Evolutionary conservation across 768 basidiomycete genomes (phyloP).

Genomic region (Strobilomyces dryophilus): DNA sequence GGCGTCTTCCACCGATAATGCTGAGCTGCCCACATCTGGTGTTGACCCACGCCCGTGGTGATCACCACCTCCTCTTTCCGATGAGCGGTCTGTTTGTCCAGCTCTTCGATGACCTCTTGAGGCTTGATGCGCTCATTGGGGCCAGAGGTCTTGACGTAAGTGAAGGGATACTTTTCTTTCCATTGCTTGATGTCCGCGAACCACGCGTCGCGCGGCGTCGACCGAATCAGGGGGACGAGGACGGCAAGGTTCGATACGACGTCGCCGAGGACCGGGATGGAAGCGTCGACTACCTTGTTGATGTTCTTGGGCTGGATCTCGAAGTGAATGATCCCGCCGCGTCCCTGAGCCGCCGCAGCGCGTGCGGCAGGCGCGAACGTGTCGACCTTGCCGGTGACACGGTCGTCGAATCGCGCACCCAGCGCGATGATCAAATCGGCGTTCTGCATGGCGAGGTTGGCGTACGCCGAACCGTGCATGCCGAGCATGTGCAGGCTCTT

Average conservation of each 20-base stretch:
- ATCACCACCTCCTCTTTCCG: slow-evolving; percentile 86
- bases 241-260: slow-evolving; percentile 78
- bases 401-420: slow-evolving; percentile 95
- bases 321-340: slow-evolving; percentile 98
- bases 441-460: slow-evolving; percentile 95
- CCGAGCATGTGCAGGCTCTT: slow-evolving; percentile 95
- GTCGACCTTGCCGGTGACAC: slow-evolving; percentile 89
- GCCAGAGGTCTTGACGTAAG: slow-evolving; percentile 58
- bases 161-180: slow-evolving; percentile 91
- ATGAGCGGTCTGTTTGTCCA: slow-evolving; percentile 73
- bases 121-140: slow-evolving; percentile 81
- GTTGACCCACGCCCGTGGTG: slow-evolving; percentile 95
- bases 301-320: slow-evolving; percentile 98
- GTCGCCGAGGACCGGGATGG: slow-evolving; percentile 91
- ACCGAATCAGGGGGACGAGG: slow-evolving; percentile 75
- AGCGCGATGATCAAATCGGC: slow-evolving; percentile 98
- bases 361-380: slow-evolving; percentile 88
- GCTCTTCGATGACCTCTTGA: slow-evolving; percentile 93
- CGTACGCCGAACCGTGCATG: slow-evolving; percentile 97
- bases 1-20: slow-evolving; percentile 89
- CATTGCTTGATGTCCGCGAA: slow-evolving; percentile 76
- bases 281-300: slow-evolving; percentile 97
- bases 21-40: slow-evolving; percentile 99
- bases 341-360: slow-evolving; percentile 78
- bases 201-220: slow-evolving; percentile 70